Evolutionary conservation across 371 early-diverging fungal genomes (phyloP), one percentile per base, ranked within the genome.

Genomic region (Apophysomyces trapeziformis): DNA sequence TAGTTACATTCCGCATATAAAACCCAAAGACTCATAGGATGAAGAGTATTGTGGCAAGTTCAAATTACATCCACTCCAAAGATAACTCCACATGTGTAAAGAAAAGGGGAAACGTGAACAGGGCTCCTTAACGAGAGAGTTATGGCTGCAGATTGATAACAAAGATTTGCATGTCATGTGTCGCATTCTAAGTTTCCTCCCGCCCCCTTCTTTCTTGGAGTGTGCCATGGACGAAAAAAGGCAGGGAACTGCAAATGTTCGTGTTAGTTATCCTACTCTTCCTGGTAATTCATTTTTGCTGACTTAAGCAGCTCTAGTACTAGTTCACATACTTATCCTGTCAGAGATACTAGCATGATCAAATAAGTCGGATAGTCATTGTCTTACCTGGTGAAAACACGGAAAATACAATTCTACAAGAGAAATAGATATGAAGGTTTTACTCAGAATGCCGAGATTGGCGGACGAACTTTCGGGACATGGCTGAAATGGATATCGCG

Each of bases 401-500:
- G 54, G 21, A 21, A 21, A 18, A 21, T 11, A 50, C 13, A 18
- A 2, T 5, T 50, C n/a, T n/a, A 50, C 21, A 21, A 21, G 35
- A 50, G 41, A 50, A 50, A 50, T 26, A 50, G 21, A 16, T 21
- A 32, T 50, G 54, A 16, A 50, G 21, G 54, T 50, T 50, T 21
- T 50, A 32, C 54, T 50, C 54, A 16, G 54, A 50, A 32, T 50
- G 16, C 54, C 54, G 54, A 50, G 54, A 35, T 50, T 50, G 35
- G 54, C 54, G 21, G 21, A 18, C 54, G 21, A 50, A 50, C 21
- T 9, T 16, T 21, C 32, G 54, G 9, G 21, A 50, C 21, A 50
- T 21, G 54, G 54, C 54, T 18, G 54, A 50, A 50, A 50, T 21
- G 54, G 54, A 50, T 16, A 50, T 50, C 54, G 54, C 54, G 54